Evolutionary conservation across 306 rosid genomes (phyloP), one percentile per base, ranked within the genome.

Genomic region (Purshia tridentata): DNA sequence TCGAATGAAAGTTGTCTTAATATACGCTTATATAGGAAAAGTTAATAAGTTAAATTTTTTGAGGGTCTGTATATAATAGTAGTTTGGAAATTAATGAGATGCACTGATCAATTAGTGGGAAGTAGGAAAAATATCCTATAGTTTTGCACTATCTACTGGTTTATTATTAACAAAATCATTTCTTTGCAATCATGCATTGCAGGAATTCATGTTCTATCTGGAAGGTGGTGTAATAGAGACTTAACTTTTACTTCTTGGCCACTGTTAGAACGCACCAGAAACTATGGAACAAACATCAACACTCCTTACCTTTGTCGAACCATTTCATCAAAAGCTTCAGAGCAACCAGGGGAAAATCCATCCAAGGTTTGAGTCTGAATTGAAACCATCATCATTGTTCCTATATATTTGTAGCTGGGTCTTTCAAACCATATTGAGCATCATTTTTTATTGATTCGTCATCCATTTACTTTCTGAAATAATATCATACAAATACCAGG

Each of bases 271-370:
- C 74, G 65, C 69, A 53, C 77, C 68, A 76, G 81, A 76, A 78
- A 73, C 37, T 78, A 64, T 54, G 80, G 78, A 54, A 72, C 80
- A 67, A 80, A 42, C 61, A 52, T 83, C 40, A 19, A 61, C 40
- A 72, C 3, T 70, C 44, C 82, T 13, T 58, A 69, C 61, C 79
- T 76, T 35, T 65, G 80, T 48, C 82, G 89, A 70, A 60, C 81
- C 46, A 51, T 85, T 71, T 91, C 95, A 56, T 91, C 97, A 16
- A 79, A 67, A 70, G 82, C 97, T 72, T 83, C 90, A 46, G 48
- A 77, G 50, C 66, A 84, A 75, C 80, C 46, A 2, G 75, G 79
- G 59, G 55, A 69, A 86, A 73, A 55, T 35, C 4, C 76, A 61
- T 79, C 84, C 40, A 78, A 88, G 90, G 87, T 83, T 68, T 62